Evolutionary conservation across 179 eudicot genomes (phyloP), one percentile per base, ranked within the genome.

Genomic region (Beta macrorhiza): DNA sequence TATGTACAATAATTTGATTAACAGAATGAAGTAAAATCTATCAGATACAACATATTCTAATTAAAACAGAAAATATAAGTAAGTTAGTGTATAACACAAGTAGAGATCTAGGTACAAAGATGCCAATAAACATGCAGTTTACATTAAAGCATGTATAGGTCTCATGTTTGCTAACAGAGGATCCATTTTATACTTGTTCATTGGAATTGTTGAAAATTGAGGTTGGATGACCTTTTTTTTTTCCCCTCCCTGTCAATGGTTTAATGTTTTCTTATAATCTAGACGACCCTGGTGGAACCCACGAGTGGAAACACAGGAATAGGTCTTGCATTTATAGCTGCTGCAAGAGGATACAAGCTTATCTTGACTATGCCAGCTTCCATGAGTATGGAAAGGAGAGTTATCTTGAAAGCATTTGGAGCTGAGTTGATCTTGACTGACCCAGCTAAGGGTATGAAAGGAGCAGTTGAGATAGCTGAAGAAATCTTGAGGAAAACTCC

Each of bases 291-390:
- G 63, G 97, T 96, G 89, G 99, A 96, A 84, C 93, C 97, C 70
- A 96, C 99, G 4, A 96, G 99, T 89, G 99, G 99, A 62, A 96
- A 96, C 76, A 96, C 99, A 5, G 99, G 99, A 83, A 96, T 96
- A 55, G 99, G 98, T 44, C 97, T 94, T 79, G 97, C 99, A 61
- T 94, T 94, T 82, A 90, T 94, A 51, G 99, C 98, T 82, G 98
- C 99, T 80, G 89, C 96, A 77, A 94, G 86, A 87, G 99, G 99
- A 81, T 96, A 96, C 85, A 94, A 87, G 84, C 90, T 96, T 67
- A 90, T 91, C 78, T 84, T 96, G 86, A 91, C 97, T 37, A 96
- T 95, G 99, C 99, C 99, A 29, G 87, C 94, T 22, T 93, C 98
- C 14, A 93, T 93, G 98, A 93, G 98, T 87, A 86, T 96, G 85